Evolutionary conservation across 768 basidiomycete species (phyloP), one percentile per base, ranked within the genome.

Genomic region (Pholiota conissans): DNA sequence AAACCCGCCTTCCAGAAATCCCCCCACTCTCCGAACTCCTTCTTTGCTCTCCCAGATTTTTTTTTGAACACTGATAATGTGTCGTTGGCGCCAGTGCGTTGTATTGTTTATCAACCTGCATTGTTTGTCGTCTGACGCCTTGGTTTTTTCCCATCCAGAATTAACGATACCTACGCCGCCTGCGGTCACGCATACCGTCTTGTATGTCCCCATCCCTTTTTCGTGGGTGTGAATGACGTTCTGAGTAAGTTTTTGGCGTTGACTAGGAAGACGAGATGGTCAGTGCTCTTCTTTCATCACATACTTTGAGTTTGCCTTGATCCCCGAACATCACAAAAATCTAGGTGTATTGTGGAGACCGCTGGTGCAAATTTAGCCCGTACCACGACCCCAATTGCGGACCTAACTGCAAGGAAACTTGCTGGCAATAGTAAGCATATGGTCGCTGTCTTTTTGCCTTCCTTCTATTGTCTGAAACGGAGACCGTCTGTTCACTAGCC

Each of bases 361-460:
- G 74, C 30, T 76, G 69, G 66, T 91, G 89, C 81, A 89, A 80
- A 69, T 91, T 91, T 76, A 90, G 89, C 63, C 73, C 80, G 9
- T 70, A 71, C 16, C 89, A 91, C 71, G 85, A 85, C 28, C 62
- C 52, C 26, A 74, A 83, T 57, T 91, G 89, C 65, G 78, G 80
- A 5, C 80, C 84, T 24, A 71, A 76, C 27, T 91, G 89, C 72
- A 74, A 67, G 28, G 74, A 67, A 24, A 84, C 84, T 24, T 90
- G 89, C 67, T 90, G 89, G 89, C 87, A 89, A 71, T 88, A 88
- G 89, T 91, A 69, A 74, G 88, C 71, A 50, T 52, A 49, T 34
- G 60, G 29, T 32, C 49, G 13, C 16, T 50, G 56, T 29, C 49
- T 40, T 51, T 49, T 30, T 57, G 37, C 47, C 53, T 56, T 61